phyloP scores from a whole-genome alignment of 306 rosid genomes.

The Rosa rugosa region DNA sequence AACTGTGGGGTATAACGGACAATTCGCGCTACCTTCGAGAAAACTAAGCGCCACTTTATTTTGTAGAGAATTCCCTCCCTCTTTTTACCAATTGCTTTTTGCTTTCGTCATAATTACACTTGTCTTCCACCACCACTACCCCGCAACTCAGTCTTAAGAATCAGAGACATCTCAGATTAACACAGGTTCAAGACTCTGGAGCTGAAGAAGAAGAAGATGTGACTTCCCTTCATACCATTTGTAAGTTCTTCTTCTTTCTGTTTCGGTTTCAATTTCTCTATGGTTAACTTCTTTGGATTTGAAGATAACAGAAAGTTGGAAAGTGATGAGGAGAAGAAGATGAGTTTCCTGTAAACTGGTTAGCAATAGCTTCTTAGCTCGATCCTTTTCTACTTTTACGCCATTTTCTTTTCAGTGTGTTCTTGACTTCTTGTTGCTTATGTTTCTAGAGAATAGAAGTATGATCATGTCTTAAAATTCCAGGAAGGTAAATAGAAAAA shows the following conservation, averaged over 20 bases:
- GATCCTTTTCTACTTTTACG: not conserved
- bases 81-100: conserved; percentile 56
- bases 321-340: not conserved
- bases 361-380: conserved; percentile 24
- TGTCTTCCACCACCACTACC: conserved; percentile 51
- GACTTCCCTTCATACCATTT: not conserved
- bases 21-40: conserved; percentile 34
- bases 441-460: not conserved
- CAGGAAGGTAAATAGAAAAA: conserved; percentile 25
- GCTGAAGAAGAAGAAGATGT: not conserved
- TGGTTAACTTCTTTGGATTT: not conserved
- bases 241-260: not conserved
- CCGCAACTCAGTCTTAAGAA: not conserved
- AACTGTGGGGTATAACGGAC: conserved; percentile 19
- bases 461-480: conserved; percentile 11
- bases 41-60: conserved; percentile 65
- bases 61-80: conserved; percentile 83
- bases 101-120: conserved; percentile 56
- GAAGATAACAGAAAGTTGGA: not conserved
- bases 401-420: not conserved
- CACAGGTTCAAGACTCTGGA: not conserved
- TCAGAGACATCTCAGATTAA: not conserved
- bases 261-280: not conserved
- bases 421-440: not conserved
- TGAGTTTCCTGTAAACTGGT: not conserved